Base-by-base conservation (phyloP, 352 stramenopile species). In the Phytophthora macrochlamydospora region DNA sequence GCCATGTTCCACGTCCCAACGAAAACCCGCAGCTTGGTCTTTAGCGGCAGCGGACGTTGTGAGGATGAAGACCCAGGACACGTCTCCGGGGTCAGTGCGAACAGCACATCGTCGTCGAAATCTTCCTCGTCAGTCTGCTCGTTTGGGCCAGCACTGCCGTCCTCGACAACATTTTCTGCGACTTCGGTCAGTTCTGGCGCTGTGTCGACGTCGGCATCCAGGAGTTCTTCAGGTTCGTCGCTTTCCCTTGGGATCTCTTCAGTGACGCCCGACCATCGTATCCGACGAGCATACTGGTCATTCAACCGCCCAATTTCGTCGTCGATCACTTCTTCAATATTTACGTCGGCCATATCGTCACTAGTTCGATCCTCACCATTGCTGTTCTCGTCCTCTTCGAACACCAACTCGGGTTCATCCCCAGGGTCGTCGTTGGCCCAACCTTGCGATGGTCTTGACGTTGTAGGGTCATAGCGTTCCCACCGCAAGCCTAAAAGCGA, bases 1-100 rank as follows among this genome's bases (percentile, higher is more conserved):
- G 79, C 83, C 70, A 94, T 86, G 62, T 94, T 94, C 87, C 87
- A 94, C 42, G 80, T 83, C 0, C 79, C 82, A 24, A 83, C 73
- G 63, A 87, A 94, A 55, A 94, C 79, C 24, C 74, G 69, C n/a
- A 91, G 57, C 43, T 60, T 42, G 4, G 55, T 38, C 30, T 55
- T 65, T 13, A 13, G 42, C 11, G 46, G 38, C 13, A 44, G 32
- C 31, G 42, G 33, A 24, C 49, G 54, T 14, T 59, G 59, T 37
- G 59, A 49, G 46, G 13, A 13, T 5, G 56, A 13, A 2, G 49
- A 66, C 3, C 67, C 59, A 33, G 70, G 70, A 62, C 70, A 79
- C 30, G 70, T 81, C n/a, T 62, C 50, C 3, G 70, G 70, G 2
- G 73, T 75, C 51, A 81, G 66, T 2, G 51, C 58, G 51, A 81